A percentile compares a stretch with the other conserved stretches of the same genome.
Evolutionary conservation across 805 yeast genomes (phyloP).

Genomic region (Cyberlindnera xylosilytica): DNA sequence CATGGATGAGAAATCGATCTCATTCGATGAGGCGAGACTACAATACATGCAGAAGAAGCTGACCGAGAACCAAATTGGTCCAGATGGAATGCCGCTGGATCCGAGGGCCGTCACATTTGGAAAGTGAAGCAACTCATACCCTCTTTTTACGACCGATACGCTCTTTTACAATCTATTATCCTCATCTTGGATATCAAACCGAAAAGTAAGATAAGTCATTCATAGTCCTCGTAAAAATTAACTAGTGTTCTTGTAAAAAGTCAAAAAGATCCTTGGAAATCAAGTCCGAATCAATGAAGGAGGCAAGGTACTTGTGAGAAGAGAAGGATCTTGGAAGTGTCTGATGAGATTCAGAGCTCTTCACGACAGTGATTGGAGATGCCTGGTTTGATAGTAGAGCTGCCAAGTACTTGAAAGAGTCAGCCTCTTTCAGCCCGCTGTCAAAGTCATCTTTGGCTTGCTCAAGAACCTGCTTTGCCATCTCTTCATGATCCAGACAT

Average conservation of each 20-base stretch:
- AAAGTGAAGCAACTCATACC: constrained; percentile 6
- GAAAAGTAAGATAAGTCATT: too few relatives aligned
- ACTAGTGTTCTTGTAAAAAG: constrained; percentile 13
- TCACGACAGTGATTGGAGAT: background rate
- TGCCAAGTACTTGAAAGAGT: constrained; percentile 45
- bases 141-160: constrained; percentile 1
- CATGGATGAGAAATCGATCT: constrained; percentile 48
- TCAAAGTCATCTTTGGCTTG: constrained; percentile 1
- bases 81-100: constrained; percentile 66
- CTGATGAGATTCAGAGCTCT: constrained; percentile 15
- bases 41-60: constrained; percentile 45
- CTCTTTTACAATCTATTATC: too few relatives aligned
- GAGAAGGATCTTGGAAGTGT: constrained; percentile 30
- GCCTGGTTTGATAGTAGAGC: constrained; percentile 10
- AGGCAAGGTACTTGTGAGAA: constrained; percentile 35
- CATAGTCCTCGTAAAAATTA: background rate
- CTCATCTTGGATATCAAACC: too few relatives aligned
- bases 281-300: constrained; percentile 28
- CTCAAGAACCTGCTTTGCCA: constrained; percentile 4
- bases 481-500: constrained; percentile 16
- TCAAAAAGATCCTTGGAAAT: constrained; percentile 19
- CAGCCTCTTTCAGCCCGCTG: constrained; percentile 27
- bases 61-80: constrained; percentile 50
- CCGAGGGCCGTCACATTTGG: constrained; percentile 56
- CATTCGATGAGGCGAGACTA: constrained; percentile 70